phyloP scores from a whole-genome alignment of 257 asterid species.

The Thymus mandschuricus region DNA sequence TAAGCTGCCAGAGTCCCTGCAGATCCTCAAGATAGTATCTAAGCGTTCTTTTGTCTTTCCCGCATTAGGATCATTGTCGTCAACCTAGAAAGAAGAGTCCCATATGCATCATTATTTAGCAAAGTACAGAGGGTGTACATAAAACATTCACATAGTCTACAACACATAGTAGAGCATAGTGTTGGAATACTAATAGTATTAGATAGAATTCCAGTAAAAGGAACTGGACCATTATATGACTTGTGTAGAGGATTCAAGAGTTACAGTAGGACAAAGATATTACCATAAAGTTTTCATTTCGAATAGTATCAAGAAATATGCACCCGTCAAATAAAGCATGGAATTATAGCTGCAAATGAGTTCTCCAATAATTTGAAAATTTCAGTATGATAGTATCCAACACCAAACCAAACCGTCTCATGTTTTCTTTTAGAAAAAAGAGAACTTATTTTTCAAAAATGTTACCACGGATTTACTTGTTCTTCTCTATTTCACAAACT shows the following conservation, averaged over 20 bases:
- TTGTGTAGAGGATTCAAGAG: neutral
- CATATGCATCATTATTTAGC: constrained; percentile 1
- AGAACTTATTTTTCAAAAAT: neutral
- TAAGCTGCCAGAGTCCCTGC: constrained; percentile 86
- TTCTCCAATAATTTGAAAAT: neutral
- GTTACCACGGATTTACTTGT: neutral
- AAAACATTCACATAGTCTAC: constrained; percentile 1
- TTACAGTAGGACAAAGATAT: too few relatives aligned
- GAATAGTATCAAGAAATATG: too few relatives aligned
- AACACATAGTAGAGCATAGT: neutral
- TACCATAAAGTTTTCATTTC: too few relatives aligned
- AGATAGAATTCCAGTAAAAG: neutral
- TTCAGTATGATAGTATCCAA: neutral
- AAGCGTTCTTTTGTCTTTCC: constrained; percentile 62
- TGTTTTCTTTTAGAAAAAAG: neutral
- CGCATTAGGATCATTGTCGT: constrained; percentile 82
- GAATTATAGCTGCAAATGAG: neutral
- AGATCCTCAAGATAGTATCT: constrained; percentile 66
- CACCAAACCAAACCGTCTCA: neutral
- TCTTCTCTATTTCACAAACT: constrained; percentile 11
- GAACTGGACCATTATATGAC: neutral
- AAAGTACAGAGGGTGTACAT: neutral
- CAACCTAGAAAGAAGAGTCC: constrained; percentile 47
- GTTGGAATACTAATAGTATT: neutral
- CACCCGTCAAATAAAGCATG: neutral